Percentiles rank a stretch among this genome's conserved stretches.
Evolutionary conservation across 768 basidiomycete genomes (phyloP).

Genomic region (Termitomyces sp.): DNA sequence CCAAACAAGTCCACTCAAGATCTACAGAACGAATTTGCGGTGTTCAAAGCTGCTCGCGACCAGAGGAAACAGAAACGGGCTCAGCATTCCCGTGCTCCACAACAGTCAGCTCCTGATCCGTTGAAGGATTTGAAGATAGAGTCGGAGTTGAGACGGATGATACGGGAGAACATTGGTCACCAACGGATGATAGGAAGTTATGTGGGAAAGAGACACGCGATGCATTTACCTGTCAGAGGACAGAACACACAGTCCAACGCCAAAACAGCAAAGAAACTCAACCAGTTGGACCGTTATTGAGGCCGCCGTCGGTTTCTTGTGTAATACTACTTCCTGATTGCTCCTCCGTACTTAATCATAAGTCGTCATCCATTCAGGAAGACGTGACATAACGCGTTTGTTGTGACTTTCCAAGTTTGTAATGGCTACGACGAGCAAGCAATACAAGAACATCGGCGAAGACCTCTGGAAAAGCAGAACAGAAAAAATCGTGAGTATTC

Average conservation of each 20-base stretch:
- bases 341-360: neutral
- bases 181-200: slow-evolving; percentile 93
- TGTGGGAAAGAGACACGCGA: slow-evolving; percentile 89
- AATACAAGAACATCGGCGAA: slow-evolving; percentile 87
- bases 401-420: slow-evolving; percentile 11
- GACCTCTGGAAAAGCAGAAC: slow-evolving; percentile 94
- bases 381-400: slow-evolving; percentile 29
- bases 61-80: slow-evolving; percentile 28
- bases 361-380: neutral
- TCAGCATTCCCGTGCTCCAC: slow-evolving; percentile 18
- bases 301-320: slow-evolving; percentile 2
- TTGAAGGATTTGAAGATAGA: slow-evolving; percentile 82
- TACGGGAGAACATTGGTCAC: slow-evolving; percentile 91
- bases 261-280: slow-evolving; percentile 87
- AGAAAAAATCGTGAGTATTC: slow-evolving; percentile 83
- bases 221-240: slow-evolving; percentile 91
- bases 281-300: slow-evolving; percentile 67
- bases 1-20: slow-evolving; percentile 38
- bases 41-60: slow-evolving; percentile 27
- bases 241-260: slow-evolving; percentile 93
- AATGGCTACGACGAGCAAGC: slow-evolving; percentile 77
- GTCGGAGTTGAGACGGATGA: slow-evolving; percentile 76
- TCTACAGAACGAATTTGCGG: slow-evolving; percentile 40
- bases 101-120: slow-evolving; percentile 45
- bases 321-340: slow-evolving; percentile 3